phyloP scores from a whole-genome alignment of 169 alveolate genomes.

The Eimeria maxima region DNA sequence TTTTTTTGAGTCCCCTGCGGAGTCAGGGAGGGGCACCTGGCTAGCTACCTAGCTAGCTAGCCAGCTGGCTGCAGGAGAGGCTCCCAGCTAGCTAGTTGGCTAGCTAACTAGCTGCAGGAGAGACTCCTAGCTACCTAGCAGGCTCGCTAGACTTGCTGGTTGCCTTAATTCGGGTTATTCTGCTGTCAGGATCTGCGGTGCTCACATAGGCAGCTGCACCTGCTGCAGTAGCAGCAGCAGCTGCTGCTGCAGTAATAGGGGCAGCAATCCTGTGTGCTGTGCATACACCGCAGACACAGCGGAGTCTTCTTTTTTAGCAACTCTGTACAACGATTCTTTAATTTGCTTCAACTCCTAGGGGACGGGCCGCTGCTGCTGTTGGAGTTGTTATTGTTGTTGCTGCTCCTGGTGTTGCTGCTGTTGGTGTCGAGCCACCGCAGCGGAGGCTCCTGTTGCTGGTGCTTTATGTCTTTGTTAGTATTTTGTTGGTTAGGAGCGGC shows the following conservation, averaged over 20 bases:
- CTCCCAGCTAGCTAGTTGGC: not conserved
- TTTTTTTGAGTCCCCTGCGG: not conserved
- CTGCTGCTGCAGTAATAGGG: not conserved
- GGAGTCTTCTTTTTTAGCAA: not conserved
- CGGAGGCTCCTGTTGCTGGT: no score
- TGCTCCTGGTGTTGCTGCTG: no score
- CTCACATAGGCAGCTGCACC: not conserved
- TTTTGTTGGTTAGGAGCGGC: not conserved
- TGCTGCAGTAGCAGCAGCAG: conserved; percentile 28
- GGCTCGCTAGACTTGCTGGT: not conserved
- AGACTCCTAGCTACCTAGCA: not conserved
- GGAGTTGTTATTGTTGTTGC: not conserved
- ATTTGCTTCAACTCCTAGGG: not conserved
- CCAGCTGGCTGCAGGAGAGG: no score
- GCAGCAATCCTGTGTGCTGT: not conserved
- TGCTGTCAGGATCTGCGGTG: not conserved
- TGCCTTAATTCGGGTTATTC: not conserved
- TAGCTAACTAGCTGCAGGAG: no score
- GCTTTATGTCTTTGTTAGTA: not conserved
- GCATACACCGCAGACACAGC: not conserved
- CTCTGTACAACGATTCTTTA: not conserved
- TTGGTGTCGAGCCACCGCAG: no score
- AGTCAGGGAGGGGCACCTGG: not conserved
- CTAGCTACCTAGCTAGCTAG: conserved; percentile 34
- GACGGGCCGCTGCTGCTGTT: conserved; percentile 2